Base-by-base conservation (phyloP, 257 asterid genomes). In the Verbena officinalis region DNA sequence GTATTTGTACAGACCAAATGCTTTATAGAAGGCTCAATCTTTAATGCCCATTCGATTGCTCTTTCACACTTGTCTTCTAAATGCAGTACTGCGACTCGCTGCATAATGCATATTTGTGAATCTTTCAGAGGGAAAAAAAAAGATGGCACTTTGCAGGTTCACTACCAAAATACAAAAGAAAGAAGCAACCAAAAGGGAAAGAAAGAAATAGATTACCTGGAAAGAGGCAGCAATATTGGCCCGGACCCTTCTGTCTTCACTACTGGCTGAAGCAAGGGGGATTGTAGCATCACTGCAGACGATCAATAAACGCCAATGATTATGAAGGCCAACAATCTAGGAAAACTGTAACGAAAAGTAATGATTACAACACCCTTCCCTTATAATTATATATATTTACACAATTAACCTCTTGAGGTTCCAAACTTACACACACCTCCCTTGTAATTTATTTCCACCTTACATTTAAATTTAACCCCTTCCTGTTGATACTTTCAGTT, bases 191-290 rank as follows among this genome's bases (percentile, higher is more conserved):
- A 16, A 16, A 56, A 15, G 40, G 44, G 59, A 50, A 21, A 33
- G 46, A n/a, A 11, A n/a, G 57, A 39, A 54, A 8, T 46, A 13
- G 19, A 66, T 74, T 65, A 87, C 96, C 95, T 94, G 99, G 77
- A 94, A 94, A 44, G 99, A 90, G 70, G 99, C 97, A 58, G 99
- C 97, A 70, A 93, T 83, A 74, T 94, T 86, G n/a, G 99, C 99
- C 70, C 99, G 88, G 33, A 80, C 83, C 73, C 68, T 67, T 67
- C 95, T 81, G 50, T 94, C 97, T 79, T 80, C 86, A 33, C 59
- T 63, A 67, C 75, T 80, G 74, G 96, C 92, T 55, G 86, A 78
- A 67, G 95, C 77, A 68, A 94, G 50, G 64, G 93, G 92, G 42
- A 94, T 73, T 33, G 71, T 57, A 76, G 93, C 87, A 79, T 88